These are phyloP conservation scores for Lithocarpus polystachyus DNA, from an alignment of 306 rosid species.

Conservation along the genomic window DNA sequence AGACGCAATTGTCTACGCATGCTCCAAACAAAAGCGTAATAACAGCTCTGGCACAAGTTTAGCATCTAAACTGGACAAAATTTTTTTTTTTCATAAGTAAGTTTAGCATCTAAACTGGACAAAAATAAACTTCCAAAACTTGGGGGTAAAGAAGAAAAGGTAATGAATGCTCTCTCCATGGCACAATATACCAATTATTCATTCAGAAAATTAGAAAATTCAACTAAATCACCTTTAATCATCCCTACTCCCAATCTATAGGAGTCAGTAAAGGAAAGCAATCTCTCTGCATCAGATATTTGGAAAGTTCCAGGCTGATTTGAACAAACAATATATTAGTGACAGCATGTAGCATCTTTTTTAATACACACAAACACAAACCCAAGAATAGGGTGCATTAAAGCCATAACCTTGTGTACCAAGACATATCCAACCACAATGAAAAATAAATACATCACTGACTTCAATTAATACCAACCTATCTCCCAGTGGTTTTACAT, in stretches of 20 bases:
- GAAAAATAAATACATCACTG: background rate
- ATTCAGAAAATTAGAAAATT: background rate
- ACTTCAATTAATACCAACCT: background rate
- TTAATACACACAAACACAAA: background rate
- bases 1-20: constrained; percentile 41
- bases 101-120: no score
- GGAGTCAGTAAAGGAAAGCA: constrained; percentile 57
- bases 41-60: constrained; percentile 76
- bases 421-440: background rate
- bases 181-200: background rate
- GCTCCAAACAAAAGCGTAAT: constrained; percentile 70
- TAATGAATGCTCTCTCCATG: background rate
- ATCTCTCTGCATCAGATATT: constrained; percentile 53
- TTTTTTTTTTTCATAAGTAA: no score
- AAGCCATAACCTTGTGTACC: background rate
- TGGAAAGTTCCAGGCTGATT: constrained; percentile 58
- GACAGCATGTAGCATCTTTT: background rate
- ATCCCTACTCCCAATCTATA: constrained; percentile 60
- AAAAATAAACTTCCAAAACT: constrained; percentile 48
- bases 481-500: no score
- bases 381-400: background rate
- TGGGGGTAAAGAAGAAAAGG: constrained; percentile 19
- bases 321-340: constrained; percentile 17
- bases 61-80: no score
- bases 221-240: constrained; percentile 50